phyloP scores from a whole-genome alignment of 2,329 filamentous ascomycete species.

The Colletotrichum magnum region DNA sequence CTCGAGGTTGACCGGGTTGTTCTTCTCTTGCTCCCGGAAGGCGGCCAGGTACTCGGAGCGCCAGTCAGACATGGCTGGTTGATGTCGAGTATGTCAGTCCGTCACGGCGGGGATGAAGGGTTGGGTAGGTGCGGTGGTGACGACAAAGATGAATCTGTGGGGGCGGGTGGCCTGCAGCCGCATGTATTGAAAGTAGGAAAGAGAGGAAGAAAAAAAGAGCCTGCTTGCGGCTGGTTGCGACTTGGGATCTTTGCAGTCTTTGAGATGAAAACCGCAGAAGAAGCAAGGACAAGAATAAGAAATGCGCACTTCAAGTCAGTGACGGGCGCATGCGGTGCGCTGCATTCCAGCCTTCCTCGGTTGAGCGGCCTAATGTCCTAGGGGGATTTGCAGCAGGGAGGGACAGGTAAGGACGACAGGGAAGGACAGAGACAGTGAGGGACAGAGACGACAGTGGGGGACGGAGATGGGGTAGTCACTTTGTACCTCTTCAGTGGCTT shows the following conservation, averaged over 20 bases:
- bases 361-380: slow-evolving; percentile 11
- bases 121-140: background rate
- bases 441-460: slow-evolving; percentile 4
- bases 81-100: too few relatives aligned
- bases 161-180: background rate
- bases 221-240: too few relatives aligned
- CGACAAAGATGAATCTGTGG: too few relatives aligned
- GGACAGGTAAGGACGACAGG: background rate
- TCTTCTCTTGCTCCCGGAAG: slow-evolving; percentile 79
- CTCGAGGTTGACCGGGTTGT: slow-evolving; percentile 71
- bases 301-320: background rate
- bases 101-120: background rate
- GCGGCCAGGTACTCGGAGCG: slow-evolving; percentile 84
- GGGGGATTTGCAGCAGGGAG: background rate
- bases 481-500: background rate
- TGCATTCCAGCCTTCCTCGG: slow-evolving; percentile 1
- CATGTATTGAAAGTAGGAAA: background rate
- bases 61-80: slow-evolving; percentile 74
- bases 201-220: too few relatives aligned
- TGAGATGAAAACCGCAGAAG: too few relatives aligned
- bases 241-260: too few relatives aligned
- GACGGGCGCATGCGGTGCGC: background rate
- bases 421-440: background rate
- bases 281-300: too few relatives aligned
- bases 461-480: background rate